Percentiles rank a stretch among this genome's conserved stretches.
These are phyloP conservation scores for Populus hybrid DNA, from an alignment of 441 rosid species.

Conservation along the genomic window DNA sequence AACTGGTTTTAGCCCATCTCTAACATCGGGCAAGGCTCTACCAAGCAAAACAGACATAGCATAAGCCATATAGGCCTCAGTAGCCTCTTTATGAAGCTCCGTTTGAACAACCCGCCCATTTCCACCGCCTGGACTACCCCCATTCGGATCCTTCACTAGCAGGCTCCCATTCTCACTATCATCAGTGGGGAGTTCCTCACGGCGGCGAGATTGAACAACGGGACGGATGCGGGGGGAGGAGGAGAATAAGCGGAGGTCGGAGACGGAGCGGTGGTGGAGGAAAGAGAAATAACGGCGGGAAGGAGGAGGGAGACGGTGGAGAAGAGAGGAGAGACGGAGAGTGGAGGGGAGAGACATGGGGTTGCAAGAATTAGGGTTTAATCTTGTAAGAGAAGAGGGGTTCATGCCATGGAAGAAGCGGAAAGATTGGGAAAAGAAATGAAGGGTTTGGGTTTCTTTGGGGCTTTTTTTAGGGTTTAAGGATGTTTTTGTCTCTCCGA, in stretches of 20 bases:
- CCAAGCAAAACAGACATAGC: slow-evolving; percentile 95
- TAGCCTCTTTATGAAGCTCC: slow-evolving; percentile 94
- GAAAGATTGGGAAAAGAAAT: not conserved
- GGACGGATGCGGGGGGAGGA: slow-evolving; percentile 3
- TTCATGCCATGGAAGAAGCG: slow-evolving; percentile 34
- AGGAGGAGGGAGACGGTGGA: slow-evolving; percentile 35
- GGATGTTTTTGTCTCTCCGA: not conserved
- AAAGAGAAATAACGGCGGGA: slow-evolving; percentile 6
- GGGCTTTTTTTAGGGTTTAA: slow-evolving; percentile 31
- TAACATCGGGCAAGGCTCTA: slow-evolving; percentile 85
- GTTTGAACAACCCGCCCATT: slow-evolving; percentile 50
- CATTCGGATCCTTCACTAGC: slow-evolving; percentile 31
- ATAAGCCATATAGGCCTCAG: slow-evolving; percentile 81
- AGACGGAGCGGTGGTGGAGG: slow-evolving; percentile 23
- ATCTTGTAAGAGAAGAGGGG: slow-evolving; percentile 25
- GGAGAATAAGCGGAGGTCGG: slow-evolving; percentile 14
- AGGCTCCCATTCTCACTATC: slow-evolving; percentile 39
- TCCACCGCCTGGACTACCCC: slow-evolving; percentile 24
- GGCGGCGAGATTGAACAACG: not conserved
- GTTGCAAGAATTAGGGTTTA: slow-evolving; percentile 10
- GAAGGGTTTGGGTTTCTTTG: slow-evolving; percentile 20
- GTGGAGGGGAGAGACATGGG: slow-evolving; percentile 63
- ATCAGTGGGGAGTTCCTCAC: not conserved
- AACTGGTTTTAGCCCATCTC: slow-evolving; percentile 93
- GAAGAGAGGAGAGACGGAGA: slow-evolving; percentile 53